Conservation (phyloP, 2,329 filamentous ascomycete species). For the Cercospora zeina region DNA sequence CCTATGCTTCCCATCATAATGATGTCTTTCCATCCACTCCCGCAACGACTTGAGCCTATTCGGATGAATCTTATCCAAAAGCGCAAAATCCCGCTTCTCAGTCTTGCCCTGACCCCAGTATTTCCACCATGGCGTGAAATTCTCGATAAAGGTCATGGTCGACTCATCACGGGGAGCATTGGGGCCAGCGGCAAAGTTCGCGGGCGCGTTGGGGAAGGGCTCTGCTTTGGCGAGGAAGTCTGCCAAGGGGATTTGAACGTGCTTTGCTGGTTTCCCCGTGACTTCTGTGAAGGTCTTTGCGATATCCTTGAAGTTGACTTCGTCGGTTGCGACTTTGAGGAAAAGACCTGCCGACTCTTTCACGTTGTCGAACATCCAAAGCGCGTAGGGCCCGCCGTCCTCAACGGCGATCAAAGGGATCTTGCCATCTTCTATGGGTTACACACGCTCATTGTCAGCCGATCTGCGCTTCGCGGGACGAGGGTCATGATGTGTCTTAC, state of each 20-base stretch:
- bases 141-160: constrained; percentile 47
- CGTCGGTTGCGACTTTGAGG: constrained; percentile 35
- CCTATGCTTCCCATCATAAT: constrained; percentile 7
- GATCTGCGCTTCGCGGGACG: neutral
- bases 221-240: constrained; percentile 45
- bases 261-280: constrained; percentile 39
- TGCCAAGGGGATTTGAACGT: constrained; percentile 33
- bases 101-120: constrained; percentile 50
- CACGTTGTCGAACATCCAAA: constrained; percentile 38
- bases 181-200: constrained; percentile 37
- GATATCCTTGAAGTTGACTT: constrained; percentile 36
- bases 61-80: constrained; percentile 57
- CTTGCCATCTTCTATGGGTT: neutral
- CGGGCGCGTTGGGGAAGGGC: constrained; percentile 47
- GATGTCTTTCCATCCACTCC: constrained; percentile 48
- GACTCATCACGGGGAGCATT: constrained; percentile 38
- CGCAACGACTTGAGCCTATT: constrained; percentile 51
- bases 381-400: constrained; percentile 25
- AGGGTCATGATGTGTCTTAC: neutral
- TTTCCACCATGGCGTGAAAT: constrained; percentile 57
- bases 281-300: constrained; percentile 39
- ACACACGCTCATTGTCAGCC: neutral
- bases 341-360: constrained; percentile 33
- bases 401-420: neutral
- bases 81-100: constrained; percentile 49